Evolutionary conservation across 2,329 filamentous ascomycete species (phyloP), one percentile per base, ranked within the genome.

Genomic region (Aspergillus unguis): DNA sequence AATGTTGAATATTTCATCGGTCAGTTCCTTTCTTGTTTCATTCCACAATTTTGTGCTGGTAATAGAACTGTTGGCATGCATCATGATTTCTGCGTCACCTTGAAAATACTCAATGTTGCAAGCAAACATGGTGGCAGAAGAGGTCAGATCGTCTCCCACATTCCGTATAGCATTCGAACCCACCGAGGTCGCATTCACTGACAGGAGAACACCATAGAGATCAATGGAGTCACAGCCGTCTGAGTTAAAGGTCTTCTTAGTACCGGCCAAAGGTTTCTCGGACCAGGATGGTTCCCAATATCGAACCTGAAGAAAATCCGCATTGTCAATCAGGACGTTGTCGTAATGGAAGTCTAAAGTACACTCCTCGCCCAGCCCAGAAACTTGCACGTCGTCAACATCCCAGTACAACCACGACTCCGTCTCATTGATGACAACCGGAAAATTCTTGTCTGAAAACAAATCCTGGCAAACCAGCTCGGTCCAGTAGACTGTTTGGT

Each of bases 51-150:
- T 35, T 6, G 69, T 58, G 6, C 53, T 58, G 9, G 61, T 65
- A 35, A 70, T 66, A 6, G 67, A 69, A 44, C 66, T 68, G 45
- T 70, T 70, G 7, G 66, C 64, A 45, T 69, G 67, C 66, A 70
- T 68, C 3, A 55, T 54, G 2, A 70, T 52, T 28, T 55, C 53
- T 8, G 65, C 67, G 6, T 65, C 47, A 1, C 65, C 65, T 48
- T 65, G 61, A 10, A 59, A 54, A 37, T 70, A 70, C 6, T 56
- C 36, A 6, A 70, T 61, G 11, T 64, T 62, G 52, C 67, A 70
- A 29, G 64, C 67, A 50, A 69, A 69, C n/a, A 66, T 60, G 17
- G 57, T 57, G 2, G 66, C 65, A 1, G 60, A 61, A 1, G 65
- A 64, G 2, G 59, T 58, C 43, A 64, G 66, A 4, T 11, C 58